Evolutionary conservation across 1,284 basidiomycete species (phyloP), one percentile per base, ranked within the genome.

Genomic region (Tranzscheliella williamsii): DNA sequence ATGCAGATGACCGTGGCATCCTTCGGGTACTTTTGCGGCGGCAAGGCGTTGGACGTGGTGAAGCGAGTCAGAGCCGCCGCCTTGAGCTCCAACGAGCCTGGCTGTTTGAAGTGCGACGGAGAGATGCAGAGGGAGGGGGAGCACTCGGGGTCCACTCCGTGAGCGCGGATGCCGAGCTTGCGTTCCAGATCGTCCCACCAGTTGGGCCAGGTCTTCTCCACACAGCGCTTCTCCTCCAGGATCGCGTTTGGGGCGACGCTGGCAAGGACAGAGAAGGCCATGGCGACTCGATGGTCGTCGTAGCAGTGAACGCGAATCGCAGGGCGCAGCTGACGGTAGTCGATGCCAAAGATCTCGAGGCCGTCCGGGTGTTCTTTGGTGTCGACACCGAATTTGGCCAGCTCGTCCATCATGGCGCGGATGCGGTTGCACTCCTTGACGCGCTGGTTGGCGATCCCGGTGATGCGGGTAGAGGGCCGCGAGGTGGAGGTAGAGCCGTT

Each of bases 151-250:
- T 94, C 90, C 35, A 91, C 86, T 20, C 91, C 93, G 69, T 88
- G 85, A 24, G 93, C 88, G 44, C 85, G 82, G 49, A 97, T 83
- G n/a, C 92, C 92, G 48, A 97, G 90, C 90, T 92, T 93, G 81
- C 90, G 91, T 76, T 90, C 85, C 18, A 98, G 82, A 78, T 97
- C 95, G 75, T 98, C 95, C 92, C 94, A 98, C 90, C 93, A 99
- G 76, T 93, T 92, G 2, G 95, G 94, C 94, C 94, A 98, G 0
- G 95, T 98, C 84, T 99, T 99, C 80, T 96, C 94, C 18, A 98
- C 94, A 73, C 94, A 97, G 43, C 94, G 84, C 80, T 95, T 96
- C 81, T 98, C 94, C 75, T 96, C 91, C 29, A 98, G 82, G 53
- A 91, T 81, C 1, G 90, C 90, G 22, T 85, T 86, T 22, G 92